These are phyloP conservation scores for Citrullus amarus DNA, from an alignment of 306 rosid genomes.

Conservation along the genomic window DNA sequence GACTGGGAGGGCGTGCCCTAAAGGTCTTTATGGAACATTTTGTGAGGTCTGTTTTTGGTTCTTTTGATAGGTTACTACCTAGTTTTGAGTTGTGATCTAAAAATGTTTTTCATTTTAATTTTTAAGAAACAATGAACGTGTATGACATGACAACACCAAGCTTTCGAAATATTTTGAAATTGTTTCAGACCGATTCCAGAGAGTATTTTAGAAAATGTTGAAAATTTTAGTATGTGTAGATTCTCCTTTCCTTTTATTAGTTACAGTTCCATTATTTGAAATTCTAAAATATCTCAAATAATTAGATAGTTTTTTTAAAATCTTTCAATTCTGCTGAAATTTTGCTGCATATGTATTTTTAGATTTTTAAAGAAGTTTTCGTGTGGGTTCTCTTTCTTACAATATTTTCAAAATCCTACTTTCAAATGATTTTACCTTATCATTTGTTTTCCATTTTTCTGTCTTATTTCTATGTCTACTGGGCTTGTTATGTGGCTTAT, in stretches of 20 bases:
- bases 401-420: neutral
- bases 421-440: neutral
- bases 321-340: neutral
- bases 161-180: neutral
- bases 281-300: neutral
- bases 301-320: neutral
- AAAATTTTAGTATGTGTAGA: neutral
- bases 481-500: neutral
- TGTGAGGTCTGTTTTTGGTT: conserved; percentile 49
- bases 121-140: neutral
- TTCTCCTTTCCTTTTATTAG: neutral
- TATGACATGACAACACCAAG: neutral
- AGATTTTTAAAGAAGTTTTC: neutral
- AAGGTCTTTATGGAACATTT: conserved; percentile 80
- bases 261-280: neutral
- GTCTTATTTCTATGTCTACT: neutral
- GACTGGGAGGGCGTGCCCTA: conserved; percentile 80
- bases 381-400: neutral
- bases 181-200: neutral
- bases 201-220: neutral
- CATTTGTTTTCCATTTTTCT: neutral
- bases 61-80: neutral
- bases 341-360: too few relatives aligned
- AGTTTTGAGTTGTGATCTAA: neutral
- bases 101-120: neutral